Base-by-base conservation (phyloP, 345 rosid species). In the Rhizophora apiculata region DNA sequence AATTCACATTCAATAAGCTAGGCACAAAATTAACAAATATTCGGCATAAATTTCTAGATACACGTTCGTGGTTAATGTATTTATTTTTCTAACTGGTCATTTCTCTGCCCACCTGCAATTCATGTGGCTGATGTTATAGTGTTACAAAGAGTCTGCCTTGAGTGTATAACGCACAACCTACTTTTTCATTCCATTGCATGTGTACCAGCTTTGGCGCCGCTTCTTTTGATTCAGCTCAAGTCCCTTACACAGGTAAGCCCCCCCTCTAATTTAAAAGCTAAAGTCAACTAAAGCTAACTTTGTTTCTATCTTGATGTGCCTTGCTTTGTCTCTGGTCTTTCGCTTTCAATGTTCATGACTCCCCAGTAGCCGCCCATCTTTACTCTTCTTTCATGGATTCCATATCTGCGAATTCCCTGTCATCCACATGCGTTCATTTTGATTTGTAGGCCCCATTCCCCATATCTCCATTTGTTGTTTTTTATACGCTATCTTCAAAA, bases 321-420 rank as follows among this genome's bases (percentile, higher is more conserved):
- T 86, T 85, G 86, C 89, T 82, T 81, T 82, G 79, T 63, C 77
- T 68, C 60, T 77, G 78, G 58, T 76, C 83, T 77, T 75, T 69
- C 76, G 60, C 82, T 81, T 83, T 78, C 77, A 65, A 48, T 65
- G 65, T 72, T 68, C 71, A 46, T 13, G 66, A 43, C 39, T 27
- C 48, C 31, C 63, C 39, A 70, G n/a, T 60, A 16, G 55, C 76
- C 74, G 61, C 20, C 6, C 67, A 39, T 49, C 64, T 67, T 72
- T 65, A 63, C 71, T 75, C 68, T 62, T 49, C 62, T 57, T 78
- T 68, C 73, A 36, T 48, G 71, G 64, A 67, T 72, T 73, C 76
- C 67, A 56, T 20, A 67, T 68, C 78, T 68, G 66, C 65, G 36
- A 49, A 68, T 60, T 70, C 81, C 80, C 69, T 36, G 82, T 82